Conservation (phyloP, 306 rosid species). For the Parietaria judaica region DNA sequence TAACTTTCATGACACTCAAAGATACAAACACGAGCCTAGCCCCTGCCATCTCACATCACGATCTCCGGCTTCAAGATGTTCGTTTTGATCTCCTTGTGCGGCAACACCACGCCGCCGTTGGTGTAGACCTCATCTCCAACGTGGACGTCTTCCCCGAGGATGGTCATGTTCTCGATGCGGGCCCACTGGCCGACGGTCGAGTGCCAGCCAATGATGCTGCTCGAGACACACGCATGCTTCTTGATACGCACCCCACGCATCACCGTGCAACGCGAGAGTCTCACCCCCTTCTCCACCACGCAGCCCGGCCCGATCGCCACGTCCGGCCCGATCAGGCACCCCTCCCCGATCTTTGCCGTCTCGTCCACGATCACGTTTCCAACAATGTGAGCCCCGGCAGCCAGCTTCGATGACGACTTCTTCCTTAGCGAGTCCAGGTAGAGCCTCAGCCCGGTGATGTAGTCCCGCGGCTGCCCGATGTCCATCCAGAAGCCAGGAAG, state of each 20-base stretch:
- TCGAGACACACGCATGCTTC: conserved; percentile 81
- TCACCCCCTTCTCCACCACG: conserved; percentile 75
- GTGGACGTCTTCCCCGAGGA: conserved; percentile 95
- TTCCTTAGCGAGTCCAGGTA: conserved; percentile 78
- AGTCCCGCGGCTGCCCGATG: conserved; percentile 97
- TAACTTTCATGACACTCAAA: too few relatives aligned
- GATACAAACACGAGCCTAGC: background rate
- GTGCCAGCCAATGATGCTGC: conserved; percentile 97
- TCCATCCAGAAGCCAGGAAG: conserved; percentile 99
- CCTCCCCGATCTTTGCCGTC: conserved; percentile 83
- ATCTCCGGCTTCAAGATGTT: conserved; percentile 97
- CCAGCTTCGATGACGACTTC: conserved; percentile 60
- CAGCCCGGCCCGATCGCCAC: conserved; percentile 98
- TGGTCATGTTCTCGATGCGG: conserved; percentile 91
- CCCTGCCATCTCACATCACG: conserved; percentile 50
- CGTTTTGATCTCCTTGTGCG: conserved; percentile 94
- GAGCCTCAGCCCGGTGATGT: conserved; percentile 75
- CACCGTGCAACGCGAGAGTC: conserved; percentile 86
- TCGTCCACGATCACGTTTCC: conserved; percentile 91
- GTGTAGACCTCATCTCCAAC: conserved; percentile 86
- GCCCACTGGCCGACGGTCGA: conserved; percentile 98
- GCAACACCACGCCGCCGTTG: conserved; percentile 93
- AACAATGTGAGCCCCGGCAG: conserved; percentile 65
- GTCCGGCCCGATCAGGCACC: conserved; percentile 97
- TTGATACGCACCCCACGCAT: conserved; percentile 89